Base-by-base conservation (phyloP, 2,329 filamentous ascomycete genomes). In the Colletotrichum falcatum region DNA sequence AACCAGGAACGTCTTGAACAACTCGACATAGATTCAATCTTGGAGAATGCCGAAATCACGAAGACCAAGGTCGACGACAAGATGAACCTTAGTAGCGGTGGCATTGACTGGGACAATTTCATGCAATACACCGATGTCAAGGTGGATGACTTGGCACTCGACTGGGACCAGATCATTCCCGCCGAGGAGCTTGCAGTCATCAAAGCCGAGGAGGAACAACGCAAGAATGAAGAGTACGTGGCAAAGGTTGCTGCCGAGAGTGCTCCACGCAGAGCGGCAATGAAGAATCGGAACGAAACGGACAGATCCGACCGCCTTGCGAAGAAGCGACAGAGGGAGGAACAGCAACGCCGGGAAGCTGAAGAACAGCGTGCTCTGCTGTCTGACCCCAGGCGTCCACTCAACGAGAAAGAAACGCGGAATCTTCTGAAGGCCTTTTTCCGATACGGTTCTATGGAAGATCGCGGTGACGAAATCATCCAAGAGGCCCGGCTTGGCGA, bases 81-180 rank as follows among this genome's bases (percentile, higher is more conserved):
- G 78, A 94, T 98, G 78, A 90, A 90, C 69, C 93, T 97, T 53
- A 97, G 95, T 69, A 96, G 95, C 77, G 97, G 96, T 77, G 96
- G 88, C 65, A 90, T 90, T 59, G 88, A 90, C 75, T 90, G 96
- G 83, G 95, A 98, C 78, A 97, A 97, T 72, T 99, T 98, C 81
- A 91, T 99, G 83, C 94, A 98, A 78, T 97, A 97, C 77, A 98
- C 96, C 1, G 96, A 99, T 80, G 95, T 98, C 81, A 98, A 98
- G 82, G 93, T 98, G 30, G 93, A 98, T 70, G 88, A 90, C 61
- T 84, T 89, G 59, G 83, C 85, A 74, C 90, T 98, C 33, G 94
- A 97, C 75, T 99, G 96, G 96, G 96, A 99, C 76, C 93, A 98
- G 74, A 99, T 99, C 76, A 98, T 99, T 75, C 97, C 96, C 0